These are phyloP conservation scores for Xylaria sp. DNA, from an alignment of 2,329 filamentous ascomycete species.

Conservation along the genomic window DNA sequence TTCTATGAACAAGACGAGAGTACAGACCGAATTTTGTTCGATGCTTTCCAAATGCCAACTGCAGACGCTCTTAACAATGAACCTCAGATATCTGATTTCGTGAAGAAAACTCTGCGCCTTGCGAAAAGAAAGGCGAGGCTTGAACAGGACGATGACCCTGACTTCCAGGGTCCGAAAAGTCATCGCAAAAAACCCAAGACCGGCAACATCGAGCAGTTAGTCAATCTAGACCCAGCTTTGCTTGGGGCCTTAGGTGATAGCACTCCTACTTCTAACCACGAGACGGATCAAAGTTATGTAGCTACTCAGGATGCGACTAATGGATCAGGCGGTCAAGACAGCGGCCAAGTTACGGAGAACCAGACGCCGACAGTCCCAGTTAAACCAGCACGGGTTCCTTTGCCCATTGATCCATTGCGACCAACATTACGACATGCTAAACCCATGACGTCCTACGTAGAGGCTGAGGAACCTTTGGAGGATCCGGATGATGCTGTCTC, in stretches of 20 bases:
- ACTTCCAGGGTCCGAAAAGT: slow-evolving; percentile 59
- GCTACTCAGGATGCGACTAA: slow-evolving; percentile 32
- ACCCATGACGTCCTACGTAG: slow-evolving; percentile 62
- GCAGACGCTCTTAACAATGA: slow-evolving; percentile 57
- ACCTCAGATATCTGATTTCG: slow-evolving; percentile 62
- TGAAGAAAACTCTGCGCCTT: slow-evolving; percentile 64
- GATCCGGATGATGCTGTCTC: slow-evolving; percentile 56
- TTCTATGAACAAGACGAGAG: slow-evolving; percentile 70
- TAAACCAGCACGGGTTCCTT: slow-evolving; percentile 40
- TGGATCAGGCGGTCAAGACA: slow-evolving; percentile 28
- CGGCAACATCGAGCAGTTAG: slow-evolving; percentile 51
- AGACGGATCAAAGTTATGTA: slow-evolving; percentile 30
- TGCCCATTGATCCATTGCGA: slow-evolving; percentile 57
- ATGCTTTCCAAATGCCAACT: slow-evolving; percentile 65
- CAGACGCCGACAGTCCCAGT: slow-evolving; percentile 24
- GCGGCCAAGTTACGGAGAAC: slow-evolving; percentile 37
- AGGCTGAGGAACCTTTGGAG: slow-evolving; percentile 58
- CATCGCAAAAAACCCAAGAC: slow-evolving; percentile 56
- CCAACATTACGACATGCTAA: slow-evolving; percentile 63
- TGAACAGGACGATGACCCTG: slow-evolving; percentile 65
- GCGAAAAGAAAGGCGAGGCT: slow-evolving; percentile 64
- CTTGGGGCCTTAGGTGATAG: slow-evolving; percentile 50
- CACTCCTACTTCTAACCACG: slow-evolving; percentile 40
- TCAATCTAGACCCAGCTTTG: slow-evolving; percentile 65
- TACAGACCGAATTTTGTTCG: slow-evolving; percentile 68